A percentile compares a stretch with the other conserved stretches of the same genome.
These are phyloP conservation scores for Larix kaempferi DNA, from an alignment of 75 land plant species.

Conservation along the genomic window DNA sequence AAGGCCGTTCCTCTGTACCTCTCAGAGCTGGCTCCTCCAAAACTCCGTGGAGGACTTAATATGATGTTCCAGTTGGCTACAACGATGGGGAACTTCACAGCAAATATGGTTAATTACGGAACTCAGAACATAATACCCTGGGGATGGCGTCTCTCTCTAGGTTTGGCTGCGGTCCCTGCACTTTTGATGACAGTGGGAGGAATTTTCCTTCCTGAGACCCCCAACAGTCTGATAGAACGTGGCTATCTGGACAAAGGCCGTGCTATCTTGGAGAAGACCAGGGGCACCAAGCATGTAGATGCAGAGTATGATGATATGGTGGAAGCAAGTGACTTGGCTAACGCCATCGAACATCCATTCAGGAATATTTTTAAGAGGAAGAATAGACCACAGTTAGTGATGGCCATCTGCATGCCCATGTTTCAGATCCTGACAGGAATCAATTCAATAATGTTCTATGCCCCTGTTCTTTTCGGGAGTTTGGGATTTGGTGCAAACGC, in stretches of 20 bases:
- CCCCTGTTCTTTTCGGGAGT: constrained; percentile 30
- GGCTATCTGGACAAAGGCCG: neutral
- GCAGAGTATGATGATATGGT: constrained; percentile 11
- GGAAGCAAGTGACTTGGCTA: constrained; percentile 3
- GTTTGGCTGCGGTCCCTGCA: constrained; percentile 17
- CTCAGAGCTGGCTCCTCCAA: constrained; percentile 28
- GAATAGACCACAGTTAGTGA: constrained; percentile 32
- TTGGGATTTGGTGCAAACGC: constrained; percentile 27
- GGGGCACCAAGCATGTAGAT: constrained; percentile 14
- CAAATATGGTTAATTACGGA: constrained; percentile 27
- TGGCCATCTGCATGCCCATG: constrained; percentile 13
- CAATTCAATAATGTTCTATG: constrained; percentile 40
- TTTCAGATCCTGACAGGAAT: constrained; percentile 42
- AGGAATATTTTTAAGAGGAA: constrained; percentile 14
- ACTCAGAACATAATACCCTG: constrained; percentile 7
- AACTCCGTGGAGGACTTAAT: constrained; percentile 26
- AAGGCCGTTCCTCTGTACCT: constrained; percentile 29
- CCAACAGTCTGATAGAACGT: constrained; percentile 12
- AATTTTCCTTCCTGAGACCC: constrained; percentile 18
- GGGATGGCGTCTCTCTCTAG: constrained; percentile 41
- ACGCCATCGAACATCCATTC: constrained; percentile 15
- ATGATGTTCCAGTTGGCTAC: constrained; percentile 25
- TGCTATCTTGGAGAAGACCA: constrained; percentile 12
- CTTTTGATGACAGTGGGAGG: constrained; percentile 9
- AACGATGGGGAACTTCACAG: constrained; percentile 25